Percentiles rank a stretch among this genome's conserved stretches.
Conservation (phyloP, 495 filamentous ascomycete genomes). For the Rusavskia elegans region DNA sequence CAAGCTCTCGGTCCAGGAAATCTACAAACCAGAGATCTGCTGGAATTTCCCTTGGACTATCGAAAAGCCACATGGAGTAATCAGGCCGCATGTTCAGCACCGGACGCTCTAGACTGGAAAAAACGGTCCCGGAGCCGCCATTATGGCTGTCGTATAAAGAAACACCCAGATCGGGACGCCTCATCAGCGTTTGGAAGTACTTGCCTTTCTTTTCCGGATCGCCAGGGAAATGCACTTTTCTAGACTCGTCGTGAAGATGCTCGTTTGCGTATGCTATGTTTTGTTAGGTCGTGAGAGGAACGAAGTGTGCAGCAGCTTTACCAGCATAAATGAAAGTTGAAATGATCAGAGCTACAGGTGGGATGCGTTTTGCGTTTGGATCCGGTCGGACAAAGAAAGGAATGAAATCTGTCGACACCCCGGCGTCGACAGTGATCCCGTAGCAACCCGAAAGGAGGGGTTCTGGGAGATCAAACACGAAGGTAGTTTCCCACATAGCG, state of each 20-base stretch:
- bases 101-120: slow-evolving; percentile 12
- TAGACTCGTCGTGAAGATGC: slow-evolving; percentile 13
- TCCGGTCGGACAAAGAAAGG: slow-evolving; percentile 5
- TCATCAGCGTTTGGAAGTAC: slow-evolving; percentile 5
- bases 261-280: slow-evolving; percentile 17
- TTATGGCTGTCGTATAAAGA: slow-evolving; percentile 16
- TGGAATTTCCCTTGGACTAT: slow-evolving; percentile 16
- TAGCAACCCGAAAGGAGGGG: slow-evolving; percentile 5
- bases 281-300: neutral
- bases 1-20: slow-evolving; percentile 15
- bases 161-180: slow-evolving; percentile 13
- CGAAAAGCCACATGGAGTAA: slow-evolving; percentile 17
- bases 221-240: slow-evolving; percentile 9
- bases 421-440: slow-evolving; percentile 6
- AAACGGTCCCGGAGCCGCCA: slow-evolving; percentile 12
- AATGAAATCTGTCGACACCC: slow-evolving; percentile 5
- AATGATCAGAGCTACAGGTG: slow-evolving; percentile 12
- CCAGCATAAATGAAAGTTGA: slow-evolving; percentile 15
- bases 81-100: slow-evolving; percentile 17
- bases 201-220: slow-evolving; percentile 3
- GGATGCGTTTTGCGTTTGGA: neutral
- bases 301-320: neutral
- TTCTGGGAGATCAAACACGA: neutral
- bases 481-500: slow-evolving; percentile 4
- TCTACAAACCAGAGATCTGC: slow-evolving; percentile 18